Evolutionary conservation across 2,329 filamentous ascomycete species (phyloP), one percentile per base, ranked within the genome.

Genomic region (Aspergillus sojae): DNA sequence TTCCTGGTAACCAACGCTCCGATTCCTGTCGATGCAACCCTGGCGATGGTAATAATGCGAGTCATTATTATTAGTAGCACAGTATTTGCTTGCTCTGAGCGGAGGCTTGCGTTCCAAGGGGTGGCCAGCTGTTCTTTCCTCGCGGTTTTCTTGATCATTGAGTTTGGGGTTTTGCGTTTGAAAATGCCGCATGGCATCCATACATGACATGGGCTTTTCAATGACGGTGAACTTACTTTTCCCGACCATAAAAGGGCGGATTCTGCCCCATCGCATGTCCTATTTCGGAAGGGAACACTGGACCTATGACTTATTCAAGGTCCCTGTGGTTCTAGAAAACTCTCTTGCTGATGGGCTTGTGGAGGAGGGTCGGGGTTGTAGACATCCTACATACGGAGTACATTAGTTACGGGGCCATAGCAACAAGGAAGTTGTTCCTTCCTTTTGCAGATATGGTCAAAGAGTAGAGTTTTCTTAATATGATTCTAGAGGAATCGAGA

Each of bases 21-120:
- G 26, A 41, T 30, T 41, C 61, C 28, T 60, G 58, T 61, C 60
- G 57, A 70, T 70, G 64, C 65, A 69, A 69, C 69, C 60, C 61
- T 58, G 60, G 45, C 53, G 56, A 55, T 45, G 50, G 55, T 60
- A 61, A 48, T 63, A 63, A 46, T 39, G 54, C 45, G 34, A 28
- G 59, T 28, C 39, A 48, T 50, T 62, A 62, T 59, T 62, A 62
- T n/a, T 60, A 39, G 21, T 57, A 28, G 45, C 45, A 48, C 21
- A n/a, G 32, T 30, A 16, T 26, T 43, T 36, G 55, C 19, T 23
- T 32, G 28, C 28, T 56, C 61, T 64, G 64, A 64, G 63, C 65
- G 66, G 65, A 60, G 62, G 58, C 26, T 41, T 50, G 58, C 57
- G 41, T 64, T 55, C 52, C 58, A 62, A 62, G 52, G 60, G 59